Evolutionary conservation across 2,329 filamentous ascomycete species (phyloP).

Genomic region (Aureobasidium sp.): DNA sequence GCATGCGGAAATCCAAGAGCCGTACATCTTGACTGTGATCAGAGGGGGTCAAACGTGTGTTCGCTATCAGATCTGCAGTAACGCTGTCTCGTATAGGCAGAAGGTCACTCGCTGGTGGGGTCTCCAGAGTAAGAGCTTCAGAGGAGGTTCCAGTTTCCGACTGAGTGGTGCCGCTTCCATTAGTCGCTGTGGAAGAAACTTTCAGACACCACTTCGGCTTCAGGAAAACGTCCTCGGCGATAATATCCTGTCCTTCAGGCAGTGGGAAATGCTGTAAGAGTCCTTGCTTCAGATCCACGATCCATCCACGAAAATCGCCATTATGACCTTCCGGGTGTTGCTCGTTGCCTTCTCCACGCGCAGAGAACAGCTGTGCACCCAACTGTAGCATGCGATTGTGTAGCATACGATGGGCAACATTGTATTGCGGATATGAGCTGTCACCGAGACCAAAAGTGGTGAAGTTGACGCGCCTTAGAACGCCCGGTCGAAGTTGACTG

Average conservation of each 20-base stretch:
- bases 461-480: slow-evolving; percentile 61
- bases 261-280: slow-evolving; percentile 62
- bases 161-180: neutral
- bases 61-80: slow-evolving; percentile 52
- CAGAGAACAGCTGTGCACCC: slow-evolving; percentile 67
- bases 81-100: slow-evolving; percentile 52
- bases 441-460: slow-evolving; percentile 88
- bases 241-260: slow-evolving; percentile 55
- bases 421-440: slow-evolving; percentile 88
- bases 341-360: slow-evolving; percentile 81
- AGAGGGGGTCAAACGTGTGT: slow-evolving; percentile 63
- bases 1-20: slow-evolving; percentile 53
- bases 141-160: neutral
- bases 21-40: slow-evolving; percentile 93
- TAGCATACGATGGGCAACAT: slow-evolving; percentile 85
- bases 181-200: slow-evolving; percentile 6
- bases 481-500: slow-evolving; percentile 64
- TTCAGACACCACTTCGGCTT: slow-evolving; percentile 63
- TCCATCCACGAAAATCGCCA: slow-evolving; percentile 27
- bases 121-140: slow-evolving; percentile 7
- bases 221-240: slow-evolving; percentile 65
- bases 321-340: slow-evolving; percentile 81
- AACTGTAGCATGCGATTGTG: slow-evolving; percentile 76
- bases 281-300: slow-evolving; percentile 52
- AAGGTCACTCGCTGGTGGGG: slow-evolving; percentile 32